Evolutionary conservation across 805 yeast species (phyloP), one percentile per base, ranked within the genome.

Genomic region (Sugiyamaella valdiviana): DNA sequence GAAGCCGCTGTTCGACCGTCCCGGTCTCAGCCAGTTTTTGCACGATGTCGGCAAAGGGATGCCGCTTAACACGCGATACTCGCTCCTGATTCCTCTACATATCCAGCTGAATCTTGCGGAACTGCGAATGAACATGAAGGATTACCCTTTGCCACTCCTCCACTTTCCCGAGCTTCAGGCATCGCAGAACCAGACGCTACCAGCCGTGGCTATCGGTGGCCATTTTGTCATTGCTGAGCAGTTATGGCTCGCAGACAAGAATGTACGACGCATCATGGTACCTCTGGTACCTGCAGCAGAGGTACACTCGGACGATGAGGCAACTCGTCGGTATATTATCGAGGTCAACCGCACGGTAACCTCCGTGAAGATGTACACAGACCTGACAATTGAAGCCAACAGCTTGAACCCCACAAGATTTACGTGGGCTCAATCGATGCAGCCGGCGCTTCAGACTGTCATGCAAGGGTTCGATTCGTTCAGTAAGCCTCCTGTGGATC

Each of bases 401-500:
- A 75, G 93, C 0, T 67, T 69, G 10, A 61, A 63, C 2, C 80
- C 90, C 0, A 79, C 90, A 0, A 69, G 83, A 24, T 78, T 86
- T 35, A 77, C 85, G 0, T 89, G 96, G 95, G 93, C 95, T 32
- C 80, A 80, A 26, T 83, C 91, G 0, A 82, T 84, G 56, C 87
- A 83, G 56, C 89, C 95, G 15, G 90, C 89, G 1, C 76, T 90
- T 24, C 88, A 87, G 55, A 90, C 87, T 55, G 73, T 82, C 1
- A 83, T 85, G 80, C 68, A 80, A 48, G 83, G 79, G 48, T 75
- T 90, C 51, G 95, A 89, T 57, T 80, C 83, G 40, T 86, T 90
- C 61, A 80, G 95, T 1, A 90, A 91, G 63, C 95, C 96, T 0
- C 95, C 95, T 0, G 67, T 85, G 14, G 98, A 90, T 63, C 90